A percentile compares a stretch with the other conserved stretches of the same genome.
These are phyloP conservation scores for Coleophoma cylindrospora DNA, from an alignment of 2,329 filamentous ascomycete genomes.

Conservation along the genomic window DNA sequence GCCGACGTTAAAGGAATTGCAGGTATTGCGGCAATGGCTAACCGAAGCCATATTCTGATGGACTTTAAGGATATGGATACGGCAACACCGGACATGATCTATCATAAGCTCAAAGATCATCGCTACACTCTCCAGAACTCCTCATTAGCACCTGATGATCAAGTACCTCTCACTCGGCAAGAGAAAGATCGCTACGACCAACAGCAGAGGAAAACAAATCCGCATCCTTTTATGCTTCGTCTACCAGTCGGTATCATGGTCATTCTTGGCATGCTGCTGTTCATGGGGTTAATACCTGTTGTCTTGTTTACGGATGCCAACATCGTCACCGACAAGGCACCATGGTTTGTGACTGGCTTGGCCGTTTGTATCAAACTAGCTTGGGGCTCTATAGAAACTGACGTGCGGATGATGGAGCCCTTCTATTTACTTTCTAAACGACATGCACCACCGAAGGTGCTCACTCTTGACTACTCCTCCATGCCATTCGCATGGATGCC, in stretches of 20 bases:
- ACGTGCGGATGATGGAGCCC: constrained; percentile 69
- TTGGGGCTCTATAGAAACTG: constrained; percentile 65
- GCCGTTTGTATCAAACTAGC: constrained; percentile 63
- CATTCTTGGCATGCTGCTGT: constrained; percentile 49
- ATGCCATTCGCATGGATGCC: constrained; percentile 65
- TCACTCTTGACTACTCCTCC: constrained; percentile 69
- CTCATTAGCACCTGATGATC: constrained; percentile 61
- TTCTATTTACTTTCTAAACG: constrained; percentile 66
- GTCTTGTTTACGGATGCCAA: constrained; percentile 56
- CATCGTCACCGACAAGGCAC: constrained; percentile 52
- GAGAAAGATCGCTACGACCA: constrained; percentile 43
- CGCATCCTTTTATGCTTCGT: constrained; percentile 66
- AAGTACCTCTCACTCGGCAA: constrained; percentile 34
- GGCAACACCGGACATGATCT: constrained; percentile 61
- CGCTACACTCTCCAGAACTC: constrained; percentile 68
- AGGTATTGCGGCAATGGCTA: constrained; percentile 71
- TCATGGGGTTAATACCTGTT: constrained; percentile 52
- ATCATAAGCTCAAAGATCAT: constrained; percentile 58
- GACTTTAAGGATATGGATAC: constrained; percentile 71
- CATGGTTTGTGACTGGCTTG: constrained; percentile 61
- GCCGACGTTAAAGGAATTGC: constrained; percentile 69
- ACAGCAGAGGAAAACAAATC: constrained; percentile 49
- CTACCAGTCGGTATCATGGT: constrained; percentile 55
- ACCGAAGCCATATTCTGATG: constrained; percentile 65
- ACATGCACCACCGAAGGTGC: constrained; percentile 58